Conservation (phyloP, 1,284 basidiomycete genomes). For the Moesziomyces sp. region DNA sequence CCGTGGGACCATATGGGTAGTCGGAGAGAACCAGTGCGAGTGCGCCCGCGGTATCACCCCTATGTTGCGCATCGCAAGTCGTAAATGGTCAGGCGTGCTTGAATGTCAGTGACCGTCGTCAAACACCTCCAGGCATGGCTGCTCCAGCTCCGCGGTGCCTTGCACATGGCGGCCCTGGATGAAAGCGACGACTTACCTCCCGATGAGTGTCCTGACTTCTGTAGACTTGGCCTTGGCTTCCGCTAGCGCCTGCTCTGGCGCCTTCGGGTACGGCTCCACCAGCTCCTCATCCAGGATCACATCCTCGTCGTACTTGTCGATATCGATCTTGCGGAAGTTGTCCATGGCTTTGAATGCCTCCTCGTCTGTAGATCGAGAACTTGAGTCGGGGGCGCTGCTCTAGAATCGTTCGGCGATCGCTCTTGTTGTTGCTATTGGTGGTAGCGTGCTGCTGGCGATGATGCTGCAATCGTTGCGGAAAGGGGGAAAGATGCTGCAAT, state of each 20-base stretch:
- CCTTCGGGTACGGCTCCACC: constrained; percentile 85
- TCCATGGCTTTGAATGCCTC: constrained; percentile 35
- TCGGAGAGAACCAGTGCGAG: constrained; percentile 53
- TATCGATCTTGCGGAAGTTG: constrained; percentile 88
- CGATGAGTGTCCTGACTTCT: constrained; percentile 76
- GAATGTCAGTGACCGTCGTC: neutral
- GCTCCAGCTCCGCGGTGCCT: too few species aligned
- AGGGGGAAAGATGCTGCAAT: too few species aligned
- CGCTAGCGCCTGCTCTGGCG: constrained; percentile 77
- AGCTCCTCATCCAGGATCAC: constrained; percentile 80
- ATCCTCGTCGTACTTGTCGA: constrained; percentile 93
- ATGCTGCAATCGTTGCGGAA: too few species aligned
- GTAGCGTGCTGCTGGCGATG: too few species aligned
- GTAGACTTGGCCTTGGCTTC: constrained; percentile 81
- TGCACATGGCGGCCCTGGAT: neutral
- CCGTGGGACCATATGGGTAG: constrained; percentile 57
- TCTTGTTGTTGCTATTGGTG: too few species aligned
- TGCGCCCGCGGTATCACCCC: constrained; percentile 57
- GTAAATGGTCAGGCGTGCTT: neutral
- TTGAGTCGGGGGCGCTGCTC: too few species aligned
- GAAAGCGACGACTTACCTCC: constrained; percentile 45
- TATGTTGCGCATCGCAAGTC: constrained; percentile 13
- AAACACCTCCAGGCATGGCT: too few species aligned
- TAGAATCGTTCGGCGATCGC: too few species aligned
- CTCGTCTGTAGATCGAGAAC: too few species aligned